phyloP scores from a whole-genome alignment of 306 rosid species.

The Elaeagnus macrophylla region DNA sequence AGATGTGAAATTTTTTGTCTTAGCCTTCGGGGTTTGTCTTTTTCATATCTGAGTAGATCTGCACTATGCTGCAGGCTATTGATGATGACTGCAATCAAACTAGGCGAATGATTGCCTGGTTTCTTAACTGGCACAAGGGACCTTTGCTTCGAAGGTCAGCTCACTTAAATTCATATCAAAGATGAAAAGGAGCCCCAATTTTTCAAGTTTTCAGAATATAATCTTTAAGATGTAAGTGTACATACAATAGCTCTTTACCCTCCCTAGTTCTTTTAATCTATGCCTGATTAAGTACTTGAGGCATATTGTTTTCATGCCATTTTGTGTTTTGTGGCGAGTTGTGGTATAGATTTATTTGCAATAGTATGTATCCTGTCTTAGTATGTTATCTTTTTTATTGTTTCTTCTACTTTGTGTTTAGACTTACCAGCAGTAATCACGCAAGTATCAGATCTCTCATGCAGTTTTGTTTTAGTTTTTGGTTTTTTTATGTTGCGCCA shows the following conservation, averaged over 20 bases:
- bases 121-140: slow-evolving; percentile 92
- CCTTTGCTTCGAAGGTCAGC: slow-evolving; percentile 93
- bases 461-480: no score
- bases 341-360: slow-evolving; percentile 13
- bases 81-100: slow-evolving; percentile 99
- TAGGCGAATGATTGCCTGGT: slow-evolving; percentile 91
- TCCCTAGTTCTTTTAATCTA: neutral
- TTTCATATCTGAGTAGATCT: no score
- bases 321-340: slow-evolving; percentile 1
- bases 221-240: no score
- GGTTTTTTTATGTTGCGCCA: no score
- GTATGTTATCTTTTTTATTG: slow-evolving; percentile 94
- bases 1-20: no score
- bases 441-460: no score
- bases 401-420: slow-evolving; percentile 64
- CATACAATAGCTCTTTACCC: neutral
- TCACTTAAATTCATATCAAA: neutral
- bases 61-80: slow-evolving; percentile 48
- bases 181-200: neutral
- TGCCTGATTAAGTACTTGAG: neutral
- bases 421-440: slow-evolving; percentile 91
- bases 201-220: no score
- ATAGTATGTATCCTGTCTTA: slow-evolving; percentile 37
- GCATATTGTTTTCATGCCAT: neutral
- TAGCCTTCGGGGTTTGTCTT: no score